Base-by-base conservation (phyloP, 495 filamentous ascomycete species). In the Hyaloscypha finlandica region DNA sequence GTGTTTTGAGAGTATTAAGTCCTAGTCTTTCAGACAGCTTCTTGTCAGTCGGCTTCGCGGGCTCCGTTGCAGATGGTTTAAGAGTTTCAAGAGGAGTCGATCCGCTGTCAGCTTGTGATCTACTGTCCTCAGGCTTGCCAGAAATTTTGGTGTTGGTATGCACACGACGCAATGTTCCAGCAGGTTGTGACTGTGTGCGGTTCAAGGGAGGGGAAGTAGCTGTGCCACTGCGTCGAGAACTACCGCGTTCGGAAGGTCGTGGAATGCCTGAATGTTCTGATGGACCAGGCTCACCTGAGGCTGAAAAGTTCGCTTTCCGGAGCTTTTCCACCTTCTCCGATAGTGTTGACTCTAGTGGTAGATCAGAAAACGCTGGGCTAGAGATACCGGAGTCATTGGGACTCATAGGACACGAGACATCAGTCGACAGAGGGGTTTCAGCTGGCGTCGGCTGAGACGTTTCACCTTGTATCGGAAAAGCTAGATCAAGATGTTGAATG, bases 161-260 rank as follows among this genome's bases (percentile, higher is more conserved):
- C n/a, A 63, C 9, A 3, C 65, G 67, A 9, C 70, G 73, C 16
- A 74, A 25, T 16, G 73, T 74, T 9, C 70, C 73, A 29, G 70
- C 77, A 20, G 92, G 91, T 61, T 93, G 90, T 22, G 91, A 89
- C 57, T 92, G 83, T 25, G 92, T 84, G 45, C 92, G 88, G 56
- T 85, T 72, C 59, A 94, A 78, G 1, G 89, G 87, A 53, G 90
- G 89, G 48, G 89, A 89, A 25, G 84, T 80, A 52, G 81, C 75
- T 63, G 69, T 66, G 66, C 79, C 74, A 59, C 73, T 71, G 70
- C 78, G 76, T 68, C 82, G 76, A 62, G 79, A 75, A 71, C 77
- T 22, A 58, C 77, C 65, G 9, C 82, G 81, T 25, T 85, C 82
- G 5, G 73, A 58, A 61, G 77, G 81, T 65, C 85, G 76, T 32